Percentiles rank a stretch among this genome's conserved stretches.
phyloP scores from a whole-genome alignment of 148 eudicot species.

The Cornus florida region DNA sequence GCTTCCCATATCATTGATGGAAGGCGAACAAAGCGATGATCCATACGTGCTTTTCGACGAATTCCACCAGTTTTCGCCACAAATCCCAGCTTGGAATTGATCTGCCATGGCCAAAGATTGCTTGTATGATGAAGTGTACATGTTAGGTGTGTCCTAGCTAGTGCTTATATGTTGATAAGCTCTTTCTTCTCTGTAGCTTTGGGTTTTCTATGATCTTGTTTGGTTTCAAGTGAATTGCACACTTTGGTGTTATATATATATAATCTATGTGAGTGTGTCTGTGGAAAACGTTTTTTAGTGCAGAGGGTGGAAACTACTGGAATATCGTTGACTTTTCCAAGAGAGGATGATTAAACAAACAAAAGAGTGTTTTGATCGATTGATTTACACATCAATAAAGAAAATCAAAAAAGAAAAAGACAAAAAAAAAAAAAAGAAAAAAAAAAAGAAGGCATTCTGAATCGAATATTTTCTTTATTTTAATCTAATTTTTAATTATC shows the following conservation, averaged over 20 bases:
- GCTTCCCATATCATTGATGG: constrained; percentile 32
- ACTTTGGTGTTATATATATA: constrained; percentile 30
- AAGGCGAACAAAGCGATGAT: constrained; percentile 42
- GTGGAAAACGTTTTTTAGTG: constrained; percentile 7
- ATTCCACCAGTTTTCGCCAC: constrained; percentile 65
- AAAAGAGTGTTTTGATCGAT: constrained; percentile 5
- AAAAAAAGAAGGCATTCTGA: constrained; percentile 4
- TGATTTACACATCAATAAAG: neutral
- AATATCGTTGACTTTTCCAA: constrained; percentile 63
- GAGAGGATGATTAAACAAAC: constrained; percentile 21
- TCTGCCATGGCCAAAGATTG: constrained; percentile 43
- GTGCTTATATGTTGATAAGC: neutral
- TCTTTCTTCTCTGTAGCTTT: neutral
- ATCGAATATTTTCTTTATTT: constrained; percentile 19
- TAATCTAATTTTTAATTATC: constrained; percentile 10
- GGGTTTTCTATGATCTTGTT: neutral
- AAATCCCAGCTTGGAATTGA: constrained; percentile 66
- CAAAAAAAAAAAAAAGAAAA: neutral
- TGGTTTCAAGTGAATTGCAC: constrained; percentile 1
- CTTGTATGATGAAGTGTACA: neutral
- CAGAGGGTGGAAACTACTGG: constrained; percentile 22
- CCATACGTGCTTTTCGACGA: constrained; percentile 37
- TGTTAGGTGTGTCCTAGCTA: neutral
- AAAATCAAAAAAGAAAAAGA: neutral
- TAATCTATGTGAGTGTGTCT: neutral